These are phyloP conservation scores for Aaosphaeria pasadenensis DNA, from an alignment of 2,329 filamentous ascomycete species.

Conservation along the genomic window DNA sequence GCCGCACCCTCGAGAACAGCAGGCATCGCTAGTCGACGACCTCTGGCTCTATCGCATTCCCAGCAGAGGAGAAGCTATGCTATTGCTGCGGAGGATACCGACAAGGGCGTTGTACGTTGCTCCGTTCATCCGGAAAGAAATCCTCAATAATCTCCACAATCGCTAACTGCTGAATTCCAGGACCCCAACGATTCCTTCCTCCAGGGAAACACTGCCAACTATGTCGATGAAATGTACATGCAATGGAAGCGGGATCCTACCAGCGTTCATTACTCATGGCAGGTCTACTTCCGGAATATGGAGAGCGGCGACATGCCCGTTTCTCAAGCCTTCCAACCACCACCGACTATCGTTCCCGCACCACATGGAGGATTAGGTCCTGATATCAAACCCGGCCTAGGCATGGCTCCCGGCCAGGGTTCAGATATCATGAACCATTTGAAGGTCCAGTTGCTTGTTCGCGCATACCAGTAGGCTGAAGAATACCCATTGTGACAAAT, in stretches of 20 bases:
- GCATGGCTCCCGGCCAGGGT: constrained; percentile 63
- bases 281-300: constrained; percentile 99
- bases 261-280: constrained; percentile 97
- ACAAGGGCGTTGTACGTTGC: constrained; percentile 58
- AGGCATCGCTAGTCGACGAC: constrained; percentile 47
- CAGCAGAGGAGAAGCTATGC: constrained; percentile 56
- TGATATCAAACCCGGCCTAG: constrained; percentile 66
- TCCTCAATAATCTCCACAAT: constrained; percentile 12
- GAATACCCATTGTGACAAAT: too few species aligned
- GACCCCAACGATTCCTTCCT: constrained; percentile 96
- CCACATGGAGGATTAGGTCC: constrained; percentile 74
- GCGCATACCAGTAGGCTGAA: constrained; percentile 71
- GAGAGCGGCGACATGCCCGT: constrained; percentile 97
- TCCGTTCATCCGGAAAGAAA: constrained; percentile 4
- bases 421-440: constrained; percentile 91
- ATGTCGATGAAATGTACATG: constrained; percentile 99
- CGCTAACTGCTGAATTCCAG: constrained; percentile 37
- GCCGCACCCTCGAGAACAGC: constrained; percentile 37
- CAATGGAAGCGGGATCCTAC: constrained; percentile 92
- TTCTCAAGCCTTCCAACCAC: constrained; percentile 93
- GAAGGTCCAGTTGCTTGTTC: constrained; percentile 95
- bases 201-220: constrained; percentile 94
- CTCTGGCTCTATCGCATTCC: constrained; percentile 44
- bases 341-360: constrained; percentile 83
- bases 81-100: constrained; percentile 55